Percentiles rank a stretch among this genome's conserved stretches.
Evolutionary conservation across 2,329 filamentous ascomycete genomes (phyloP).

Genomic region (Cercospora zeina): DNA sequence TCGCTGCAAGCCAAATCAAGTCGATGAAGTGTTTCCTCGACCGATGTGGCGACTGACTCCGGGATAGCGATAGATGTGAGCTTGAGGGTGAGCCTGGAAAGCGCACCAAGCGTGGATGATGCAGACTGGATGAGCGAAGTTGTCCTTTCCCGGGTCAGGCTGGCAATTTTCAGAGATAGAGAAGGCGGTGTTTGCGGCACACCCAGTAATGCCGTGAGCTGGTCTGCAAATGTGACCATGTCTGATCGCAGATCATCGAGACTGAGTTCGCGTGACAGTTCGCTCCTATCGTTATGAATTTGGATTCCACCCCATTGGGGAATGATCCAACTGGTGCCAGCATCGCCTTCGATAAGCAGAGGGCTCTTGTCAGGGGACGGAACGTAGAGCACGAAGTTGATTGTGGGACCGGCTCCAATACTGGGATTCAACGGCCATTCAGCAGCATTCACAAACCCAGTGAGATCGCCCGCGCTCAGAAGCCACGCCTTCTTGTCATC

Average conservation of each 20-base stretch:
- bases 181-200: slow-evolving; percentile 76
- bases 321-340: slow-evolving; percentile 80
- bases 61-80: slow-evolving; percentile 91
- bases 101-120: slow-evolving; percentile 88
- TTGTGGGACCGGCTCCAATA: slow-evolving; percentile 86
- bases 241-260: slow-evolving; percentile 70
- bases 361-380: slow-evolving; percentile 67
- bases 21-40: slow-evolving; percentile 75
- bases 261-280: slow-evolving; percentile 53
- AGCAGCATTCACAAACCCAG: slow-evolving; percentile 93
- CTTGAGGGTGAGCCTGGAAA: slow-evolving; percentile 80
- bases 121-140: slow-evolving; percentile 84
- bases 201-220: slow-evolving; percentile 83
- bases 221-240: slow-evolving; percentile 85
- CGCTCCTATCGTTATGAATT: slow-evolving; percentile 62
- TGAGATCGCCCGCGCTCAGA: slow-evolving; percentile 80
- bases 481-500: slow-evolving; percentile 60
- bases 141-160: slow-evolving; percentile 79
- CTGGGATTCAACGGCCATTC: slow-evolving; percentile 96
- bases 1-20: slow-evolving; percentile 74
- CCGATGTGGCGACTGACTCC: slow-evolving; percentile 78
- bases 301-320: slow-evolving; percentile 89
- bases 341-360: slow-evolving; percentile 59
- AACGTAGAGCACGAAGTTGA: slow-evolving; percentile 93
- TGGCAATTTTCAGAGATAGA: slow-evolving; percentile 79